Evolutionary conservation across 2,329 filamentous ascomycete species (phyloP).

Genomic region (Epichloe amarillans): DNA sequence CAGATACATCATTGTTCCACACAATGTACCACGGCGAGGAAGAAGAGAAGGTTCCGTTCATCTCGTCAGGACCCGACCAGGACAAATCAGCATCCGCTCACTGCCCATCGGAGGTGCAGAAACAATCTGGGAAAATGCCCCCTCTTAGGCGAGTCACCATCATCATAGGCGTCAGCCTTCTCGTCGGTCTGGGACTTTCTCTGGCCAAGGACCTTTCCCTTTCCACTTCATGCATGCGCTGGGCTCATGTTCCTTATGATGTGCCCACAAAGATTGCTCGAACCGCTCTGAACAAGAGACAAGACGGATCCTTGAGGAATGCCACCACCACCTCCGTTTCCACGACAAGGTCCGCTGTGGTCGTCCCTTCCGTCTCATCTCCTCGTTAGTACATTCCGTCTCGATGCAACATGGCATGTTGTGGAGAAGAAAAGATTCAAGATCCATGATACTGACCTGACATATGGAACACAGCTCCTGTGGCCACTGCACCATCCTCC

Average conservation of each 20-base stretch:
- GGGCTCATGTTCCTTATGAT: neutral
- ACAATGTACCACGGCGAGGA: slow-evolving; percentile 9
- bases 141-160: slow-evolving; percentile 7
- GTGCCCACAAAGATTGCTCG: neutral
- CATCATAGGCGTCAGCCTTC: slow-evolving; percentile 13
- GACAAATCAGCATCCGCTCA: neutral
- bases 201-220: slow-evolving; percentile 1
- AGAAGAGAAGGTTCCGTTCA: slow-evolving; percentile 12
- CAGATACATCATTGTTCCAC: neutral
- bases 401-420: neutral
- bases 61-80: slow-evolving; percentile 2
- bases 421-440: neutral
- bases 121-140: slow-evolving; percentile 7
- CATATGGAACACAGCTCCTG: neutral
- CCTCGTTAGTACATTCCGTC: neutral
- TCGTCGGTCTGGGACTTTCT: slow-evolving; percentile 15
- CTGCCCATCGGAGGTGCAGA: neutral
- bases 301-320: slow-evolving; percentile 1
- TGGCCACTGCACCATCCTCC: neutral
- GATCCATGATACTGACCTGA: neutral
- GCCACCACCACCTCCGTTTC: slow-evolving; percentile 1
- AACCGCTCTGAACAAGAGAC: slow-evolving; percentile 2
- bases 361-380: neutral
- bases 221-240: neutral
- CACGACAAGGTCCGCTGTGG: neutral